Evolutionary conservation across 306 rosid genomes (phyloP).

Genomic region (Albizia julibrissin): DNA sequence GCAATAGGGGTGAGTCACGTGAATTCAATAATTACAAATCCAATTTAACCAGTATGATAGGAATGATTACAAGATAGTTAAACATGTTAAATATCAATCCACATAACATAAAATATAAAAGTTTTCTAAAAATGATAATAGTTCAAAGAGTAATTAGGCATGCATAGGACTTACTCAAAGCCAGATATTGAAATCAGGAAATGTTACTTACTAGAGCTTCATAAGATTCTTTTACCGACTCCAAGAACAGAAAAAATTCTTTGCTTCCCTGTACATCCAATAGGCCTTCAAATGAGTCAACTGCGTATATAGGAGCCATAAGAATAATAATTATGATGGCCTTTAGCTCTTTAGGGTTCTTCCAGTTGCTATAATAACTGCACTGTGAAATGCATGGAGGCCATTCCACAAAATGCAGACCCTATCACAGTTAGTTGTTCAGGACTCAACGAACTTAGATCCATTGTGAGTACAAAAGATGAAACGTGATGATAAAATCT

Average conservation of each 20-base stretch:
- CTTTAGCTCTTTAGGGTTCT: slow-evolving; percentile 93
- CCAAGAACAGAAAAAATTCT: slow-evolving; percentile 72
- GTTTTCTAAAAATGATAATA: no score
- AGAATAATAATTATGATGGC: slow-evolving; percentile 83
- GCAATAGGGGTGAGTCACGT: no score
- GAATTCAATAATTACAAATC: no score
- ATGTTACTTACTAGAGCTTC: slow-evolving; percentile 83
- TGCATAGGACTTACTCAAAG: no score
- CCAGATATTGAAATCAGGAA: not conserved
- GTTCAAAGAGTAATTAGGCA: no score
- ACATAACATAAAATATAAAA: no score
- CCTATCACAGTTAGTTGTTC: slow-evolving; percentile 72
- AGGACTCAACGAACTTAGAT: slow-evolving; percentile 59
- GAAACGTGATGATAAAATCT: slow-evolving; percentile 36
- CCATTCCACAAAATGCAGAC: slow-evolving; percentile 71
- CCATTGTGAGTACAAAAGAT: slow-evolving; percentile 47
- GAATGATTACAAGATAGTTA: no score
- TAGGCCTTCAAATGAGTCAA: slow-evolving; percentile 79
- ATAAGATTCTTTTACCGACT: slow-evolving; percentile 84
- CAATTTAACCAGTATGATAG: no score
- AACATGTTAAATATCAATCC: no score
- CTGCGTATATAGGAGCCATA: slow-evolving; percentile 92
- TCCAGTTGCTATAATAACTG: slow-evolving; percentile 92
- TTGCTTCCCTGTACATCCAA: slow-evolving; percentile 81
- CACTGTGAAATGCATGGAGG: slow-evolving; percentile 85